A percentile compares a stretch with the other conserved stretches of the same genome.
Conservation (phyloP, 345 rosid species). For the Cardamine chenopodiifolia region DNA sequence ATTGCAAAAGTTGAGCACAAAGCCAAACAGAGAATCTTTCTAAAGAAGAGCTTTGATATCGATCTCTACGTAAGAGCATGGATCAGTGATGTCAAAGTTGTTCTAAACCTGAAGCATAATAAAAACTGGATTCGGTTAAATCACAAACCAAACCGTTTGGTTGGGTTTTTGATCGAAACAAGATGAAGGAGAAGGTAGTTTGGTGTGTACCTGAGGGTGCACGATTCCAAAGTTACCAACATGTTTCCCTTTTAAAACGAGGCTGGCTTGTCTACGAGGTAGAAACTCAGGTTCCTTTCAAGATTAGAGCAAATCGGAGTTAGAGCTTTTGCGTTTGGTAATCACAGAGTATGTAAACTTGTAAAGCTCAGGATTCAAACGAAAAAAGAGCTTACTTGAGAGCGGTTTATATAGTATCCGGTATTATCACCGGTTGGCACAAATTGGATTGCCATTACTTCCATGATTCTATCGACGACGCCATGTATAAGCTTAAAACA, state of each 20-base stretch:
- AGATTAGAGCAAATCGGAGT: not conserved
- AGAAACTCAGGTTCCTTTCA: slow-evolving; percentile 69
- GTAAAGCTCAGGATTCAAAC: too few relatives aligned
- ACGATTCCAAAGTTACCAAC: slow-evolving; percentile 63
- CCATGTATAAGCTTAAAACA: slow-evolving; percentile 42
- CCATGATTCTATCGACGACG: slow-evolving; percentile 52
- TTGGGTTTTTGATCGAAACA: not conserved
- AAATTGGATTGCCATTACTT: slow-evolving; percentile 44
- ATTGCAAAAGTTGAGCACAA: not conserved
- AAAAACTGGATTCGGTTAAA: not conserved
- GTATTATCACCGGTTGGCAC: slow-evolving; percentile 52
- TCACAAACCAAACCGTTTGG: not conserved
- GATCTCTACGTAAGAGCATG: slow-evolving; percentile 50
- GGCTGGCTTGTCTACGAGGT: slow-evolving; percentile 77
- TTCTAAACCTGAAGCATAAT: slow-evolving; percentile 54
- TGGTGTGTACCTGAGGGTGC: slow-evolving; percentile 64
- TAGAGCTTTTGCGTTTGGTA: too few relatives aligned
- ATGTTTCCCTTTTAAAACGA: slow-evolving; percentile 66
- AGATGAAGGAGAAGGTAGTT: not conserved
- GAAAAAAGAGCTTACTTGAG: slow-evolving; percentile 69
- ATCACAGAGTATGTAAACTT: too few relatives aligned
- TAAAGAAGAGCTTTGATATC: slow-evolving; percentile 51
- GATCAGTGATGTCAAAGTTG: slow-evolving; percentile 72
- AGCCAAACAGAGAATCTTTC: not conserved
- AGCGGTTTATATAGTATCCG: slow-evolving; percentile 60